These are phyloP conservation scores for Colletotrichum acutatum DNA, from an alignment of 2,329 filamentous ascomycete species.

Conservation along the genomic window DNA sequence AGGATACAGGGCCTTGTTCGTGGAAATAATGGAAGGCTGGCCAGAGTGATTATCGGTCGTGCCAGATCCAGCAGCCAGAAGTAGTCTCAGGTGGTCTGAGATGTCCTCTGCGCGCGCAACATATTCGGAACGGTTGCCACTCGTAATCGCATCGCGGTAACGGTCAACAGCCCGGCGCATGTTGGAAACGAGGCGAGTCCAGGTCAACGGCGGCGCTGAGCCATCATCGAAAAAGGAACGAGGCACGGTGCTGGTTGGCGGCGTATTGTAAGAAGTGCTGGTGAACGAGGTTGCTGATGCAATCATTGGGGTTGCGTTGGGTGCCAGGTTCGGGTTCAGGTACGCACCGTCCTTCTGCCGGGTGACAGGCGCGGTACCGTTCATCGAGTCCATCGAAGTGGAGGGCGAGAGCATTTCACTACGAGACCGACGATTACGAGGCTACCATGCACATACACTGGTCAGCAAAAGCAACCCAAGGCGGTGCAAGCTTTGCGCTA, in stretches of 20 bases:
- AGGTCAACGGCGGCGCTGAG: conserved; percentile 82
- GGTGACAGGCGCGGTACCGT: conserved; percentile 70
- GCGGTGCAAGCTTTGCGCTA: not conserved
- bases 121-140: conserved; percentile 86
- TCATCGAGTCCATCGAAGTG: conserved; percentile 91
- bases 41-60: conserved; percentile 99
- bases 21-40: conserved; percentile 98
- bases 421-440: conserved; percentile 73
- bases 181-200: conserved; percentile 89
- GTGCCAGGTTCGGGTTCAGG: conserved; percentile 50
- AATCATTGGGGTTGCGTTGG: conserved; percentile 59
- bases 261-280: conserved; percentile 66
- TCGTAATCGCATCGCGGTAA: conserved; percentile 90
- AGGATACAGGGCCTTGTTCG: conserved; percentile 95
- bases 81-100: conserved; percentile 91
- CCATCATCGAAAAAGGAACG: conserved; percentile 92
- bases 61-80: conserved; percentile 94
- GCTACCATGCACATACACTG: conserved; percentile 47
- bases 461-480: not conserved
- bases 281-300: conserved; percentile 72
- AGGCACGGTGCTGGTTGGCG: conserved; percentile 71
- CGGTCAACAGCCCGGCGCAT: conserved; percentile 92
- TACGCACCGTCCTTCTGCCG: conserved; percentile 68
- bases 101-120: conserved; percentile 97
- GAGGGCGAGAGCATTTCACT: conserved; percentile 83